phyloP scores from a whole-genome alignment of 345 rosid genomes.

The Syzygium oleosum region DNA sequence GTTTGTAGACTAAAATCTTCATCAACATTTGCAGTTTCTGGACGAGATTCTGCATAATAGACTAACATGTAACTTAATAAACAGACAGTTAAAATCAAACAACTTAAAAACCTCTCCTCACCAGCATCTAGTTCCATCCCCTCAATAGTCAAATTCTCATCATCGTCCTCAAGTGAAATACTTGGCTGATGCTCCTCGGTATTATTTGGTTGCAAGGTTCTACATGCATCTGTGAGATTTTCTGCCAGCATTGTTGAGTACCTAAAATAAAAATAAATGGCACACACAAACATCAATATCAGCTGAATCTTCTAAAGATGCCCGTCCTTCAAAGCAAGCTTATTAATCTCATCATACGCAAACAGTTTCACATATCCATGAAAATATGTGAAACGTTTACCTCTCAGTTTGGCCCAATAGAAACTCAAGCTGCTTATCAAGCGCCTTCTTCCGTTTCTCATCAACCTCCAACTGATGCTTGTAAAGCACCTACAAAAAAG shows the following conservation, averaged over 20 bases:
- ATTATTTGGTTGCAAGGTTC: slow-evolving; percentile 24
- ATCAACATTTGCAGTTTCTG: slow-evolving; percentile 36
- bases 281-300: neutral
- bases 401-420: slow-evolving; percentile 99
- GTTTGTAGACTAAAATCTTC: slow-evolving; percentile 57
- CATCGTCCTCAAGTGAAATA: slow-evolving; percentile 21
- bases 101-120: slow-evolving; percentile 17
- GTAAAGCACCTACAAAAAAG: slow-evolving; percentile 68
- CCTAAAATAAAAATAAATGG: slow-evolving; percentile 24
- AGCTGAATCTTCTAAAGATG: neutral
- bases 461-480: slow-evolving; percentile 94
- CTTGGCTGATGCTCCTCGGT: slow-evolving; percentile 15
- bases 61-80: slow-evolving; percentile 2
- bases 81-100: neutral
- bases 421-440: slow-evolving; percentile 96
- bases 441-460: slow-evolving; percentile 92
- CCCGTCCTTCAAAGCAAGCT: neutral
- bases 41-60: neutral
- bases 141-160: slow-evolving; percentile 17
- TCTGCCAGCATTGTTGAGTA: slow-evolving; percentile 99
- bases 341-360: neutral
- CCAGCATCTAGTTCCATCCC: slow-evolving; percentile 31
- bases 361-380: neutral
- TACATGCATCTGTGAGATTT: slow-evolving; percentile 63
- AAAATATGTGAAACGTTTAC: slow-evolving; percentile 14